Base-by-base conservation (phyloP, 352 stramenopile species). In the Phytophthora syringae region DNA sequence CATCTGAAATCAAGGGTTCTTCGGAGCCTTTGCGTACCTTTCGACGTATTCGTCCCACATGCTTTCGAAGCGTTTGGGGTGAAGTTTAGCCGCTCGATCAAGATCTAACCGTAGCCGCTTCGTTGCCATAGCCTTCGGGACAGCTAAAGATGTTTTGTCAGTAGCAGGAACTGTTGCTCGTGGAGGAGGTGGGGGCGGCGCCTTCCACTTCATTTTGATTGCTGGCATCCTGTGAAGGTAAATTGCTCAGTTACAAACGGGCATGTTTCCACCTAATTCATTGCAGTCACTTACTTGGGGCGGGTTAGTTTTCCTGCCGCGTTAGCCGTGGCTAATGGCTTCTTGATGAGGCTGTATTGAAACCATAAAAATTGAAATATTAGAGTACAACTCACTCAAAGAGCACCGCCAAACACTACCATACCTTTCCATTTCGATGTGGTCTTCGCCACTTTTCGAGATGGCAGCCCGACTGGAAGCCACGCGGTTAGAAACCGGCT, bases 41-140 rank as follows among this genome's bases (percentile, higher is more conserved):
- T 91, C 71, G 1, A 89, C 60, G 39, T 88, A 93, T 60, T 92
- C 77, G 11, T 92, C 82, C 84, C 84, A 94, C 62, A 94, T 74
- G 55, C 61, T 87, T 65, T 94, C 84, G 40, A 92, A 94, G 15
- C 66, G 69, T 52, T 90, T 89, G 0, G 82, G 76, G 51, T 94
- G 65, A 7, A 94, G 67, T 11, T 67, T 72, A 12, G 67, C 71
- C 16, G 53, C 50, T 5, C 20, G 27, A 34, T 94, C 82, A 7
- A 94, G 43, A 45, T 82, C 70, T 27, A 89, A 66, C 1, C 22
- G 7, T 20, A 60, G 20, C 25, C 50, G 64, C 18, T 52, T 51
- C 13, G 42, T 18, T 37, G 60, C 34, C 34, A 53, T 49, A 42
- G 32, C 16, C 47, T 61, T 76, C 10, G 52, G 52, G 22, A 42